phyloP scores from a whole-genome alignment of 2,329 filamentous ascomycete species.

The Pleomassaria siparia region DNA sequence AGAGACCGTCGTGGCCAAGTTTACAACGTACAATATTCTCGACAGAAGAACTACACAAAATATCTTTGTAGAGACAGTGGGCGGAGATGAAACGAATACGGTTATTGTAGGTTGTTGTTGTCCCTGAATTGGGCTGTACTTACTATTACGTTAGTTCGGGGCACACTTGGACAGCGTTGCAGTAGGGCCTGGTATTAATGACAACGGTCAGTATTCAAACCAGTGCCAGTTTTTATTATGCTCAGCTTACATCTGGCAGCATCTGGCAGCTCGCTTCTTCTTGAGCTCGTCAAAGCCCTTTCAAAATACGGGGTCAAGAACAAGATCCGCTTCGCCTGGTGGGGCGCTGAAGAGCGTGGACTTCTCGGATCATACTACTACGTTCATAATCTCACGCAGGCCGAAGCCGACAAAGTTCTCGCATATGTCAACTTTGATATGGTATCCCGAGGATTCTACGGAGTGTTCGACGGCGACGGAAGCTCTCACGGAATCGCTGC shows the following conservation, averaged over 20 bases:
- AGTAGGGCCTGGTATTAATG: conserved; percentile 59
- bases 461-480: conserved; percentile 27
- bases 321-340: conserved; percentile 69
- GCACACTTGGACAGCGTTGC: conserved; percentile 21
- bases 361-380: conserved; percentile 60
- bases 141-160: conserved; percentile 2
- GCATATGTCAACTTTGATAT: conserved; percentile 73
- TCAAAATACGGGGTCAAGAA: conserved; percentile 58
- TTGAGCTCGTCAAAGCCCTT: conserved; percentile 64
- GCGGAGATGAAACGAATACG: conserved; percentile 60
- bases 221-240: no score
- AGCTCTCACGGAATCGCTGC: conserved; percentile 39
- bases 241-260: no score
- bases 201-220: conserved; percentile 39
- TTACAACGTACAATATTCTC: conserved; percentile 30
- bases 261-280: conserved; percentile 52
- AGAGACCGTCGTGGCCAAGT: conserved; percentile 4
- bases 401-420: conserved; percentile 65
- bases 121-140: no score
- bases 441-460: conserved; percentile 28
- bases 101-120: conserved; percentile 4
- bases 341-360: conserved; percentile 68
- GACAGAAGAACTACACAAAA: conserved; percentile 59
- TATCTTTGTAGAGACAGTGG: conserved; percentile 63
- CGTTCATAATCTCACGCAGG: conserved; percentile 53